These are phyloP conservation scores for Ogataea haglerorum DNA, from an alignment of 805 yeast species.

Conservation along the genomic window DNA sequence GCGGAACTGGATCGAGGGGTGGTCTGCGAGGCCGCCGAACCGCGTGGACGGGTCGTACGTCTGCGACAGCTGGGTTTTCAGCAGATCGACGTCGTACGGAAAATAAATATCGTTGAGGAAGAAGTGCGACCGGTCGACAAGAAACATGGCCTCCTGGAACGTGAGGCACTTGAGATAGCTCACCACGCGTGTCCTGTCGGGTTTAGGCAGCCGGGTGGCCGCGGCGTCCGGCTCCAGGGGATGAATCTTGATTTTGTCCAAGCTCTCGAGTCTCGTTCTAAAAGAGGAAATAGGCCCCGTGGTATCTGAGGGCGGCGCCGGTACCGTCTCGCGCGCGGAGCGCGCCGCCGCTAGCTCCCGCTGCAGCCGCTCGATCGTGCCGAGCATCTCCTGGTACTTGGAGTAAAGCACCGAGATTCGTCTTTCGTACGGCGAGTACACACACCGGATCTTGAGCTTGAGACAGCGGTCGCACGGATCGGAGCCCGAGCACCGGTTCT, in stretches of 20 bases:
- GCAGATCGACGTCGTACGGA: constrained; percentile 22
- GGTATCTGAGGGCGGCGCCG: background rate
- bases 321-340: background rate
- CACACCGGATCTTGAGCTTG: constrained; percentile 13
- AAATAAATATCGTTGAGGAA: constrained; percentile 24
- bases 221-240: background rate
- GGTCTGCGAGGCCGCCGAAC: constrained; percentile 11
- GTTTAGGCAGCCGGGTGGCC: constrained; percentile 1
- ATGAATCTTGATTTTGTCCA: background rate
- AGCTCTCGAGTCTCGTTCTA: constrained; percentile 4
- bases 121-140: constrained; percentile 21
- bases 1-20: constrained; percentile 16
- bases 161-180: constrained; percentile 12
- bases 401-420: constrained; percentile 22
- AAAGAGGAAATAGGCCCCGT: background rate
- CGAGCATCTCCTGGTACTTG: constrained; percentile 20
- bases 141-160: constrained; percentile 14
- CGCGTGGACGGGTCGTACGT: constrained; percentile 12
- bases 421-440: constrained; percentile 23
- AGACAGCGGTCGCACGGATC: constrained; percentile 23
- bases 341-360: constrained; percentile 7
- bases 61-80: constrained; percentile 16
- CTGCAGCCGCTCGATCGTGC: constrained; percentile 15
- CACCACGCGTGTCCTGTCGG: constrained; percentile 7
- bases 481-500: constrained; percentile 27